Conservation (phyloP, 2,329 filamentous ascomycete genomes). For the Furcasterigmium sp. region DNA sequence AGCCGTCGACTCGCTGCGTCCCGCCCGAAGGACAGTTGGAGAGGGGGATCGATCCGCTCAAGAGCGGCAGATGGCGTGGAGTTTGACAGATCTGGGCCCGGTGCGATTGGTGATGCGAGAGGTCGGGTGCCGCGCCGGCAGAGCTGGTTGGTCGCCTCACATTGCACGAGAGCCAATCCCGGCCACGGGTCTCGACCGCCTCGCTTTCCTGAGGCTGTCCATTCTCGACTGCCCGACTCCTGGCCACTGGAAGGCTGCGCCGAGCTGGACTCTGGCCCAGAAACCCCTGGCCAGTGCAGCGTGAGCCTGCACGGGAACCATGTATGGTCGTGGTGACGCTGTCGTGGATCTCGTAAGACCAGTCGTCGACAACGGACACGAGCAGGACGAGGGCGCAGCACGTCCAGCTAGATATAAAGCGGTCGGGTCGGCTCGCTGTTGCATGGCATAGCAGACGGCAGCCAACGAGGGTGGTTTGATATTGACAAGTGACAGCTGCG, state of each 20-base stretch:
- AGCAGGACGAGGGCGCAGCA: not conserved
- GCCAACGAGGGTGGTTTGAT: not conserved
- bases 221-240: not conserved
- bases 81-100: constrained; percentile 4
- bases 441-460: not conserved
- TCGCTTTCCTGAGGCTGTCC: not conserved
- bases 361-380: not conserved
- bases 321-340: no score
- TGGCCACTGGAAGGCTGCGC: no score
- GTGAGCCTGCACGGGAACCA: no score
- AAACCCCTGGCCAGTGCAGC: no score
- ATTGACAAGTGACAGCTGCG: not conserved
- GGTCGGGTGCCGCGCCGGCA: not conserved
- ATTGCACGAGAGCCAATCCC: not conserved
- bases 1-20: no score
- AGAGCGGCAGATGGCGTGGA: not conserved
- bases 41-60: not conserved
- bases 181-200: not conserved
- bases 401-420: not conserved
- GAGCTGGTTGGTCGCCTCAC: constrained; percentile 4
- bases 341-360: no score
- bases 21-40: not conserved
- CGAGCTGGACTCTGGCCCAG: no score
- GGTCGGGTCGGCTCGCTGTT: not conserved
- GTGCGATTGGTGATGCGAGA: not conserved